A percentile compares a stretch with the other conserved stretches of the same genome.
Conservation (phyloP, 192 early-diverging fungal species). For the Mortierella alpina region DNA sequence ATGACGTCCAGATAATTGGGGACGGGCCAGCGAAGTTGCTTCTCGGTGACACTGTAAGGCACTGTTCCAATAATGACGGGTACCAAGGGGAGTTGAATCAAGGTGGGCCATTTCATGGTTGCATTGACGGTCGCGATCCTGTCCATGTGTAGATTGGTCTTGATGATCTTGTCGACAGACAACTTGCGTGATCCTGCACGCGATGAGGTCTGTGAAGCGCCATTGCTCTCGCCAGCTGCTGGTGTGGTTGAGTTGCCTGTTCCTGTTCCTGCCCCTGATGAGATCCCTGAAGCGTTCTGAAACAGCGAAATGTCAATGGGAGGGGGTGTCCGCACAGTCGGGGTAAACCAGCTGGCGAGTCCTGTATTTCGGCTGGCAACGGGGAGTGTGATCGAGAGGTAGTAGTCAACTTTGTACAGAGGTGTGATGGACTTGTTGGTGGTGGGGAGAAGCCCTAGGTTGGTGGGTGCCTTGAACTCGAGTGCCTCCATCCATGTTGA, state of each 20-base stretch:
- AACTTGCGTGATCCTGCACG: conserved; percentile 14
- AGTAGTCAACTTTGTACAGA: conserved; percentile 45
- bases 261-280: not conserved
- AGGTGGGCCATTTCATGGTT: conserved; percentile 44
- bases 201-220: not conserved
- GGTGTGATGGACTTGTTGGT: conserved; percentile 50
- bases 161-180: conserved; percentile 41
- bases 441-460: conserved; percentile 42
- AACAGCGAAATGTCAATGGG: conserved; percentile 46
- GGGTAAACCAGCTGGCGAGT: conserved; percentile 50
- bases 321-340: conserved; percentile 21
- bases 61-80: conserved; percentile 50
- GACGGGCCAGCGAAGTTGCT: conserved; percentile 44
- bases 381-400: conserved; percentile 31
- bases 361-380: conserved; percentile 26
- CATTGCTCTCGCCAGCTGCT: not conserved
- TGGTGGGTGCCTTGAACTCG: conserved; percentile 33
- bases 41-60: conserved; percentile 30
- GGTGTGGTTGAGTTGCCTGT: not conserved
- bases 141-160: conserved; percentile 30
- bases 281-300: not conserved
- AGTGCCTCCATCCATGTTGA: conserved; percentile 32
- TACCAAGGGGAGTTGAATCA: conserved; percentile 35
- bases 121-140: conserved; percentile 33
- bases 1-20: conserved; percentile 46